Percentiles rank a stretch among this genome's conserved stretches.
Evolutionary conservation across 768 basidiomycete species (phyloP).

Genomic region (Agaricus sinodeliciosus): DNA sequence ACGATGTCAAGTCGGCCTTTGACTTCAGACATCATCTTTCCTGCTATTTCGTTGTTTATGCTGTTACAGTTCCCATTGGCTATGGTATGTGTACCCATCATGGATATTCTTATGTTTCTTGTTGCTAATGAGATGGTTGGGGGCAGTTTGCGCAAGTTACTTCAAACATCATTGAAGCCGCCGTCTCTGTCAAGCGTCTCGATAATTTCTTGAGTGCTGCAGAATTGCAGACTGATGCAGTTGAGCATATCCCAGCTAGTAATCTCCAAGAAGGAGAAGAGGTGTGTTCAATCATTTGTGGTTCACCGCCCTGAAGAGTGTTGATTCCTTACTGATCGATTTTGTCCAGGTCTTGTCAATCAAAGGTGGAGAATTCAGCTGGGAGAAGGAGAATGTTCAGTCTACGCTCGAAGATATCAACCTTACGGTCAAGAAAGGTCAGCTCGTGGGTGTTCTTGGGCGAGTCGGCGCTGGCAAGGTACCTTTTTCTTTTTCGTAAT

Average conservation of each 20-base stretch:
- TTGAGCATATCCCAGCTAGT: constrained; percentile 40
- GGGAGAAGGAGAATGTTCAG: constrained; percentile 50
- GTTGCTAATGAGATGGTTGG: constrained; percentile 2
- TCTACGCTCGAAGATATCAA: constrained; percentile 76
- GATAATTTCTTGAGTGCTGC: constrained; percentile 68
- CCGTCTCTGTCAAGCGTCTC: constrained; percentile 78
- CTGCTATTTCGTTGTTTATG: constrained; percentile 89
- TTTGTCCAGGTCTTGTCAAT: constrained; percentile 54
- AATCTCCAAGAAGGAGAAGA: constrained; percentile 53
- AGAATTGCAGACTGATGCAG: constrained; percentile 76
- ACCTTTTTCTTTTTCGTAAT: constrained; percentile 3
- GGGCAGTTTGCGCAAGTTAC: constrained; percentile 62
- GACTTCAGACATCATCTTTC: constrained; percentile 91
- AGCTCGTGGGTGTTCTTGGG: constrained; percentile 79
- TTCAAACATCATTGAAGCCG: constrained; percentile 78
- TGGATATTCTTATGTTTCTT: background rate
- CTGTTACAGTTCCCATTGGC: constrained; percentile 80
- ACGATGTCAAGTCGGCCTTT: constrained; percentile 56
- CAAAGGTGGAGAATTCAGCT: constrained; percentile 72
- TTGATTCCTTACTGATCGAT: background rate
- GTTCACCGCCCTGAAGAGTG: background rate
- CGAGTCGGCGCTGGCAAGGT: constrained; percentile 92
- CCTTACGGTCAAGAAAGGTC: constrained; percentile 71
- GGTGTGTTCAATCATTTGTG: constrained; percentile 23
- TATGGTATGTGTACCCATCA: constrained; percentile 44